Base-by-base conservation (phyloP, 139 green algal genomes). In the Auxenochlorella protothecoides region DNA sequence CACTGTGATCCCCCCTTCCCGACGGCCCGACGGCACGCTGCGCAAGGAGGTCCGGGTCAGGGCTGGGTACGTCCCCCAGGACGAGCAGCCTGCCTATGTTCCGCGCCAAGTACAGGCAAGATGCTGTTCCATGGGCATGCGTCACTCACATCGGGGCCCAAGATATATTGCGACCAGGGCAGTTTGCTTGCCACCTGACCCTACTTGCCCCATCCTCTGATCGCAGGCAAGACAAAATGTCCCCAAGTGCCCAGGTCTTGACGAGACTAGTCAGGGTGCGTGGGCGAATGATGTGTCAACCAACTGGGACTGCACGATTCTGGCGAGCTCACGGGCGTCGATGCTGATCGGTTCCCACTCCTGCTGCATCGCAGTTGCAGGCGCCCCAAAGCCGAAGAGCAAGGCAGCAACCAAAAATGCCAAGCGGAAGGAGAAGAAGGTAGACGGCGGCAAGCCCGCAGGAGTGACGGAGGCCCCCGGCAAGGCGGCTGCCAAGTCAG, bases 1-100 rank as follows among this genome's bases (percentile, higher is more conserved):
- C 27, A 44, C 27, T 44, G 70, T 93, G 0, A 87, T 93, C 3
- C 65, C 81, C 2, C 75, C 76, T 8, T 74, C 75, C 5, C 56
- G 74, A 16, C 70, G 89, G 6, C 80, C 90, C 5, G 90, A 96
- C 72, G 90, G 90, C 5, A 92, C 88, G 2, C 63, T 84, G 4
- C 76, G 90, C 4, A 97, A 96, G 68, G 90, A 97, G 69, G 68
- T 82, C 8, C 76, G 79, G 4, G 84, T 96, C 15, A 79, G 85
- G 53, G 78, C 88, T 6, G 91, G 91, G 14, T 96, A 95, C 68
- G 72, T 83, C 4, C 91, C 92, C 8, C 92, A 94, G 77, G 92
- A 96, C 3, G 90, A 96, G 77, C 85, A 92, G 75, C 83, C 81
- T 6, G 74, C 87, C 0, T 94, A 92, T 44, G 27, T 44, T 44